These are phyloP conservation scores for Platanthera guangdongensis DNA, from an alignment of 106 monocot genomes.

Conservation along the genomic window DNA sequence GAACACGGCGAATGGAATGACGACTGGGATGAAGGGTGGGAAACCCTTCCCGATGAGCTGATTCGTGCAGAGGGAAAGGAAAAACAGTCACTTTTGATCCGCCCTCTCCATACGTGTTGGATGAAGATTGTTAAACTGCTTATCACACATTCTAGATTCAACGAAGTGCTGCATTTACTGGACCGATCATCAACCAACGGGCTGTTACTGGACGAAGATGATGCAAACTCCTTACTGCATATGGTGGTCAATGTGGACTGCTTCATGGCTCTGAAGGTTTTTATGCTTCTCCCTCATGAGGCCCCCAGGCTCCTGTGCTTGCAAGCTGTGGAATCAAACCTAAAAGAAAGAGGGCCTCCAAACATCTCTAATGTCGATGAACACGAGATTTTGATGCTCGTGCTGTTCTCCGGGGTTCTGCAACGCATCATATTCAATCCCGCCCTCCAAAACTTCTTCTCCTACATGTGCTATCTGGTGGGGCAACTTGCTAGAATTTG, in stretches of 20 bases:
- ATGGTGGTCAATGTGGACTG: conserved; percentile 30
- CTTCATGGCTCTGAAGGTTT: conserved; percentile 51
- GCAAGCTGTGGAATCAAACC: conserved; percentile 32
- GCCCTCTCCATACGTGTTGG: conserved; percentile 80
- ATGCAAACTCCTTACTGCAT: conserved; percentile 42
- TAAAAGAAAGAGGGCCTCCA: conserved; percentile 26
- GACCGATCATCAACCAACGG: conserved; percentile 35
- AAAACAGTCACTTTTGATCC: conserved; percentile 18
- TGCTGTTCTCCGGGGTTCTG: conserved; percentile 51
- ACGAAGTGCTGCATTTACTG: conserved; percentile 37
- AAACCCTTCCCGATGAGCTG: conserved; percentile 56
- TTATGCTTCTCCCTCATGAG: conserved; percentile 60
- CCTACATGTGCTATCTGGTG: conserved; percentile 57
- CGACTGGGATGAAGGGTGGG: conserved; percentile 97
- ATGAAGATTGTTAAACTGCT: conserved; percentile 48
- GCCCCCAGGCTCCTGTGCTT: conserved; percentile 33
- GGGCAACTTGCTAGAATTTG: conserved; percentile 46
- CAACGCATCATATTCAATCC: conserved; percentile 21
- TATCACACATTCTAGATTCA: conserved; percentile 29
- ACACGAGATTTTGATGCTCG: conserved; percentile 45
- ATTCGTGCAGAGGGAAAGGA: conserved; percentile 22
- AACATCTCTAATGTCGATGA: conserved; percentile 15
- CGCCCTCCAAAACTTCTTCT: conserved; percentile 36
- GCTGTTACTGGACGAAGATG: conserved; percentile 51
- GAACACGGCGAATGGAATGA: conserved; percentile 54